Conservation (phyloP, 1,284 basidiomycete genomes). For the Calocybe gambosa region DNA sequence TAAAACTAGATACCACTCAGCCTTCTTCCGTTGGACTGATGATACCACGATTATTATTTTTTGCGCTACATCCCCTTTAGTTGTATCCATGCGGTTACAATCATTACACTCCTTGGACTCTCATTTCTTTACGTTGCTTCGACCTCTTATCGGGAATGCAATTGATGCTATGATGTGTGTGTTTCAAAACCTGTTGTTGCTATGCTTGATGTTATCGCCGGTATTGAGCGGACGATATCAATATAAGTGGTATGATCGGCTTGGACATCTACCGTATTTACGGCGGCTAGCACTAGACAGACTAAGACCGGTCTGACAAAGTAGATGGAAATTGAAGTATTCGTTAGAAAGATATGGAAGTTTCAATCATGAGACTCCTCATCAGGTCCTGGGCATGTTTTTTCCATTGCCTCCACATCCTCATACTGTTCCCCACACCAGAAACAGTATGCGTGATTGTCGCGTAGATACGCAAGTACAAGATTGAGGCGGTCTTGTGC, state of each 20-base stretch:
- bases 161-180: neutral
- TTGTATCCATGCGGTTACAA: constrained; percentile 1
- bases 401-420: constrained; percentile 51
- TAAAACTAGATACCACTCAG: constrained; percentile 13
- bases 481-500: constrained; percentile 61
- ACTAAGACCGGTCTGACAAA: no score
- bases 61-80: neutral
- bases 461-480: constrained; percentile 69
- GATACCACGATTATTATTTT: neutral
- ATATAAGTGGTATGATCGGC: no score
- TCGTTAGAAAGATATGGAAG: no score
- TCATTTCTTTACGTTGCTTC: neutral
- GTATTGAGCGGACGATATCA: no score
- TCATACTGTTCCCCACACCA: constrained; percentile 82
- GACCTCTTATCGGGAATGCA: constrained; percentile 3
- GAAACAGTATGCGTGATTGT: constrained; percentile 72
- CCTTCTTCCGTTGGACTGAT: neutral
- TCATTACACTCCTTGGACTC: constrained; percentile 5
- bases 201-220: neutral
- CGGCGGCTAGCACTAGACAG: no score
- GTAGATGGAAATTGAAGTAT: no score
- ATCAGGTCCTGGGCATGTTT: constrained; percentile 66
- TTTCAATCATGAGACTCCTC: constrained; percentile 74
- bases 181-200: constrained; percentile 1
- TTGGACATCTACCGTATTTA: no score